Base-by-base conservation (phyloP, 75 land plant species). In the Pinus taeda region DNA sequence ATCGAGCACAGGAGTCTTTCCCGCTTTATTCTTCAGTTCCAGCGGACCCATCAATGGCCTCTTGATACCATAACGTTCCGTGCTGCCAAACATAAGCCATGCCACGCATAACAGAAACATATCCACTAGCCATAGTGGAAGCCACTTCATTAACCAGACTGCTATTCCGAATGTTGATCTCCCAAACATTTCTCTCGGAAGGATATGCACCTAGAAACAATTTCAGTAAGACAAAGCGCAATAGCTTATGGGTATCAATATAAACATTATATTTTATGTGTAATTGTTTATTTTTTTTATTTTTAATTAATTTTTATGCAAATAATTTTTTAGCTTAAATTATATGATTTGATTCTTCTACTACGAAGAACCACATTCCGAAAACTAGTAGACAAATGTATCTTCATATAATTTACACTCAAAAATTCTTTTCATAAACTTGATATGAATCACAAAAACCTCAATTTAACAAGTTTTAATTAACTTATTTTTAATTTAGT, bases 131-230 rank as follows among this genome's bases (percentile, higher is more conserved):
- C 81, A 84, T 45, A 92, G 26, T 0, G 93, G 89, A 1, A 92
- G 72, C 84, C 87, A 82, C 36, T 85, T 88, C 58, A 88, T 76
- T n/a, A 92, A 80, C 20, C 80, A 67, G 89, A 88, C 85, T 6
- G 93, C 85, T 12, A 92, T 73, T 3, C 85, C 83, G 65, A 92
- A 92, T 18, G 93, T 88, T n/a, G 90, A 86, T 21, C 79, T 73
- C 1, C 95, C 93, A 21, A 90, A 74, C 66, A 92, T 83, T 66
- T 90, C 93, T 33, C 95, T 63, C 6, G 93, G 95, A 11, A 92
- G 67, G n/a, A 92, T 81, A 79, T 92, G 95, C 12, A 90, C 90
- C 95, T 90, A 77, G 59, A 55, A 64, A 81, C 11, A 61, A 73
- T 61, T 21, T 13, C 69, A 75, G 3, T 3, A 15, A 11, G n/a